phyloP scores from a whole-genome alignment of 352 stramenopile genomes.

The Hyphochytrium catenoides region DNA sequence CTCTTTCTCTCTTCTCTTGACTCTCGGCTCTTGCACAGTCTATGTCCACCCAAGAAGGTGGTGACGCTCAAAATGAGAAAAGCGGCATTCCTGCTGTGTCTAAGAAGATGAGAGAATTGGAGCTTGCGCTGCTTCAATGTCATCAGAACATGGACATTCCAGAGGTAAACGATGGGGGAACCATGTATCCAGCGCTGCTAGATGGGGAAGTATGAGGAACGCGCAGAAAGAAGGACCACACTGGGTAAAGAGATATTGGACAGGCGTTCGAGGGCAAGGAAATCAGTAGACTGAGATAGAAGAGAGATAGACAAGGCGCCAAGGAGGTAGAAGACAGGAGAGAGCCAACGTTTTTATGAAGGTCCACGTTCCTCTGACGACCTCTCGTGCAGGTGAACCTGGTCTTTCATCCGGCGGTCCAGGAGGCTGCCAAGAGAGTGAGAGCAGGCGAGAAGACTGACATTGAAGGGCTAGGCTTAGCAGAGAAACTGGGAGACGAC shows the following conservation, averaged over 20 bases:
- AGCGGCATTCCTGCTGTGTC: slow-evolving; percentile 42
- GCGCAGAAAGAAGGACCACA: slow-evolving; percentile 8
- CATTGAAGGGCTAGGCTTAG: slow-evolving; percentile 40
- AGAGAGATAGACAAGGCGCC: slow-evolving; percentile 13
- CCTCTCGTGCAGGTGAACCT: not conserved
- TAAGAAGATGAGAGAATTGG: slow-evolving; percentile 73
- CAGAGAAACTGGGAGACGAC: slow-evolving; percentile 55
- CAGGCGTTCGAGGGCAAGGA: slow-evolving; percentile 11
- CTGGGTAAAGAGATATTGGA: slow-evolving; percentile 9
- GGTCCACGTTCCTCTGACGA: not conserved
- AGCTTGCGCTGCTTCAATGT: slow-evolving; percentile 75
- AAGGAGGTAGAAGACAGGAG: too few species aligned
- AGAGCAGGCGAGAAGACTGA: slow-evolving; percentile 47
- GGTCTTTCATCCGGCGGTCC: not conserved
- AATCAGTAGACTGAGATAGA: slow-evolving; percentile 11
- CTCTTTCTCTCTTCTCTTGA: too few species aligned
- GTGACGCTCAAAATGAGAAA: slow-evolving; percentile 31
- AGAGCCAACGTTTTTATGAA: not conserved
- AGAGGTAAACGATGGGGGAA: slow-evolving; percentile 61
- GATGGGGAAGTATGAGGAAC: slow-evolving; percentile 22
- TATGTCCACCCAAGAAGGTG: too few species aligned
- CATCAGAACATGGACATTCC: slow-evolving; percentile 85
- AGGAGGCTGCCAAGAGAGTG: slow-evolving; percentile 17
- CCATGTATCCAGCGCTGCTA: slow-evolving; percentile 50
- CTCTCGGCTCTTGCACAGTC: too few species aligned